phyloP scores from a whole-genome alignment of 2,329 filamentous ascomycete genomes.

The Phaeosphaeria sp. region DNA sequence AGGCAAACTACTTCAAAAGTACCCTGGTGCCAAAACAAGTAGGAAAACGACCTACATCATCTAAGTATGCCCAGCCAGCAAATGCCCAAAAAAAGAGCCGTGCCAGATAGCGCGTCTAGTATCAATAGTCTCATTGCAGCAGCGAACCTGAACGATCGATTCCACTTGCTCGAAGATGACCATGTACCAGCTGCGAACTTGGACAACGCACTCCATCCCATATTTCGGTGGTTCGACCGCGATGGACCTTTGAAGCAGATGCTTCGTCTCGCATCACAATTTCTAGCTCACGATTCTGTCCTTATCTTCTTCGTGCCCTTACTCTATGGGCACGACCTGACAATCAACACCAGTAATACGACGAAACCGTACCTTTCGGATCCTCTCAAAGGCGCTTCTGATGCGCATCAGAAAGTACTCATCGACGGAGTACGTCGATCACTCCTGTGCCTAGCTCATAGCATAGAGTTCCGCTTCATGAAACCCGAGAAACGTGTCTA shows the following conservation, averaged over 20 bases:
- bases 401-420: conserved; percentile 13
- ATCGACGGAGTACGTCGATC: conserved; percentile 27
- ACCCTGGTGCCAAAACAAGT: neutral
- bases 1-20: conserved; percentile 7
- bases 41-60: neutral
- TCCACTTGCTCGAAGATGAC: conserved; percentile 37
- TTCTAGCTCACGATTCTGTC: conserved; percentile 34
- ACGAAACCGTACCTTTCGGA: conserved; percentile 30
- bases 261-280: conserved; percentile 42
- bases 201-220: conserved; percentile 36
- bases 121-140: conserved; percentile 27
- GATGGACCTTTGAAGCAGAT: conserved; percentile 24
- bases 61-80: conserved; percentile 9
- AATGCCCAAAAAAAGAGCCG: conserved; percentile 5
- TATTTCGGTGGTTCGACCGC: conserved; percentile 31
- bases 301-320: conserved; percentile 41
- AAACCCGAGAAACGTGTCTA: conserved; percentile 22
- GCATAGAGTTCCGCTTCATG: conserved; percentile 27
- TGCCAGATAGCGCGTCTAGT: conserved; percentile 3
- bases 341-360: neutral
- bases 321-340: conserved; percentile 30
- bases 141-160: conserved; percentile 38
- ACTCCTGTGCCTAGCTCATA: conserved; percentile 35
- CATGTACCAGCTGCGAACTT: conserved; percentile 28
- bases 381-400: conserved; percentile 17